phyloP scores from a whole-genome alignment of 23 red algal genomes.

The Gracilaria gracilis region DNA sequence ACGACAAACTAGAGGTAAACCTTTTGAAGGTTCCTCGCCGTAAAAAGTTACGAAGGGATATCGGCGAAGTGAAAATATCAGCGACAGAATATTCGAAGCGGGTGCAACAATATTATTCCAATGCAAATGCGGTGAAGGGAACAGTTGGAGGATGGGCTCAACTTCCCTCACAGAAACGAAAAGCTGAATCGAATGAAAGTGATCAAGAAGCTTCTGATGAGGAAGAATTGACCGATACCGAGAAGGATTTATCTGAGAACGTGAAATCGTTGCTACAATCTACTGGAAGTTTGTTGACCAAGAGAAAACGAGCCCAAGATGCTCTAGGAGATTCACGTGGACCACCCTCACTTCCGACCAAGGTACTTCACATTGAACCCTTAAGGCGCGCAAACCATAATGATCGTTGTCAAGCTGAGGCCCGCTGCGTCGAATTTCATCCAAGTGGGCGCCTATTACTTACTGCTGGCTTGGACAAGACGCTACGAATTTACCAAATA shows the following conservation, averaged over 20 bases:
- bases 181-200: not conserved
- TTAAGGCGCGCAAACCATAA: conserved; percentile 67
- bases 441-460: conserved; percentile 73
- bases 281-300: conserved; percentile 17
- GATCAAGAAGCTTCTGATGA: conserved; percentile 26
- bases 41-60: conserved; percentile 53
- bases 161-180: conserved; percentile 52
- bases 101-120: conserved; percentile 30
- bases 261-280: conserved; percentile 49
- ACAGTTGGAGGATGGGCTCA: conserved; percentile 51
- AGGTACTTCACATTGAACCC: conserved; percentile 51
- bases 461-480: conserved; percentile 81
- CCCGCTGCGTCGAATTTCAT: conserved; percentile 76
- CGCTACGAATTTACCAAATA: conserved; percentile 79
- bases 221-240: conserved; percentile 40
- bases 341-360: conserved; percentile 20
- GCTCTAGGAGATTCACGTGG: conserved; percentile 4
- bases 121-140: conserved; percentile 19
- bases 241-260: conserved; percentile 20
- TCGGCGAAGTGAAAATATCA: conserved; percentile 38
- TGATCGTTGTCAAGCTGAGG: conserved; percentile 62
- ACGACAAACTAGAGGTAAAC: conserved; percentile 38
- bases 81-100: conserved; percentile 55
- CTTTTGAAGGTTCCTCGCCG: conserved; percentile 50
- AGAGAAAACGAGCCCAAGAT: not conserved